A percentile compares a stretch with the other conserved stretches of the same genome.
Evolutionary conservation across 306 rosid species (phyloP).

Genomic region (Glycine latifolia): DNA sequence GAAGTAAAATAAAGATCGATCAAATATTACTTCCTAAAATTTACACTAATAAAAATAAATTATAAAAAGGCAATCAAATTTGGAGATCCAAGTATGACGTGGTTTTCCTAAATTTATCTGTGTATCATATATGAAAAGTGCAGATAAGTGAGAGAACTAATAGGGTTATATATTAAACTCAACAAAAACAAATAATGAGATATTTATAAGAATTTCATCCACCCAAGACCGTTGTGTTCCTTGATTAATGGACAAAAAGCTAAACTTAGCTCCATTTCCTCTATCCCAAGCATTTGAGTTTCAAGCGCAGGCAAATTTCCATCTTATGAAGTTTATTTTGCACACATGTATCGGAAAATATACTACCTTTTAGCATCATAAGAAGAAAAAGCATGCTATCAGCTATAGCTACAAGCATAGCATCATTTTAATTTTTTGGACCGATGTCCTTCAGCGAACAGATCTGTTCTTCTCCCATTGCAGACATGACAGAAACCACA

Average conservation of each 20-base stretch:
- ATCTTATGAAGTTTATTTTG: constrained; percentile 53
- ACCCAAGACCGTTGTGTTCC: constrained; percentile 1
- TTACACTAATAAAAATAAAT: too few species aligned
- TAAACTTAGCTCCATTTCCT: neutral
- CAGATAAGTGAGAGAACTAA: too few species aligned
- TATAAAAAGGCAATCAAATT: too few species aligned
- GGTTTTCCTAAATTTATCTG: too few species aligned
- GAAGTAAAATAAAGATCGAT: too few species aligned
- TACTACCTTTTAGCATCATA: constrained; percentile 39
- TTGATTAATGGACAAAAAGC: constrained; percentile 31
- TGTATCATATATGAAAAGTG: too few species aligned
- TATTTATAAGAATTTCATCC: constrained; percentile 39
- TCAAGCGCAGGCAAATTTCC: constrained; percentile 42
- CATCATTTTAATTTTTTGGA: constrained; percentile 61
- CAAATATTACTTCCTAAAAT: too few species aligned
- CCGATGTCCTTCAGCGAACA: constrained; percentile 77
- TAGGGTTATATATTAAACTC: constrained; percentile 8
- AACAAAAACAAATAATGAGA: constrained; percentile 10
- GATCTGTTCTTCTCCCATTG: constrained; percentile 86
- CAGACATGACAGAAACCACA: constrained; percentile 78
- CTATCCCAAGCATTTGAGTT: constrained; percentile 37
- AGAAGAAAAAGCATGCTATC: constrained; percentile 40
- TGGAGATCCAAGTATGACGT: too few species aligned
- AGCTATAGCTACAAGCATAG: constrained; percentile 49
- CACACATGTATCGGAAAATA: constrained; percentile 48